A percentile compares a stretch with the other conserved stretches of the same genome.
Evolutionary conservation across 768 basidiomycete species (phyloP).

Genomic region (Mycena vulgaris): DNA sequence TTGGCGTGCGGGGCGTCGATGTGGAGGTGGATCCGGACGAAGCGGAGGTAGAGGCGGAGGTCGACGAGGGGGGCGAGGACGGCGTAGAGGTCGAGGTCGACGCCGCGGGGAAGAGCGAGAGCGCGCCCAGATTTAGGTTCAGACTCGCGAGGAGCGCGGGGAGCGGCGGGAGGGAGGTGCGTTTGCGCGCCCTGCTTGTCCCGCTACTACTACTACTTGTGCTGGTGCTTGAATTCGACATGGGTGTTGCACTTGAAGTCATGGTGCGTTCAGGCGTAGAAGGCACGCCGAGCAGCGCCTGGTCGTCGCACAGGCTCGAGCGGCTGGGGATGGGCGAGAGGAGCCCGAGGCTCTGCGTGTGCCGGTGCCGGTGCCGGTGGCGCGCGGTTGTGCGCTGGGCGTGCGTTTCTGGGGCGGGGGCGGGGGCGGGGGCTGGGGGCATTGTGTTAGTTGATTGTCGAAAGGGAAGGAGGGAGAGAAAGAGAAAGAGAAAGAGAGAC

Average conservation of each 20-base stretch:
- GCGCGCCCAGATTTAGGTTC: too few relatives aligned
- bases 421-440: too few relatives aligned
- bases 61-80: not conserved
- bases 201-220: too few relatives aligned
- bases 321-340: slow-evolving; percentile 36
- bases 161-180: slow-evolving; percentile 46
- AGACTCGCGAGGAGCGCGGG: slow-evolving; percentile 44
- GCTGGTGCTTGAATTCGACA: too few relatives aligned
- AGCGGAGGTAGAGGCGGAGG: not conserved
- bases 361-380: too few relatives aligned
- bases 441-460: too few relatives aligned
- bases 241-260: too few relatives aligned
- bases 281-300: slow-evolving; percentile 39
- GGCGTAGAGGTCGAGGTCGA: not conserved
- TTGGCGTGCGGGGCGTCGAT: not conserved
- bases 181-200: not conserved
- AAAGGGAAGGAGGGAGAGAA: too few relatives aligned
- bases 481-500: too few relatives aligned
- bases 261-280: too few relatives aligned
- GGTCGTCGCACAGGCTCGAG: slow-evolving; percentile 35
- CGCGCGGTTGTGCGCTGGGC: not conserved
- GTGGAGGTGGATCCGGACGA: not conserved
- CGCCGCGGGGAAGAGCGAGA: slow-evolving; percentile 28
- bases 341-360: slow-evolving; percentile 40
- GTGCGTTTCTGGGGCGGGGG: too few relatives aligned